Conservation (phyloP, 1,139 yeast genomes). For the Candida albicans region DNA sequence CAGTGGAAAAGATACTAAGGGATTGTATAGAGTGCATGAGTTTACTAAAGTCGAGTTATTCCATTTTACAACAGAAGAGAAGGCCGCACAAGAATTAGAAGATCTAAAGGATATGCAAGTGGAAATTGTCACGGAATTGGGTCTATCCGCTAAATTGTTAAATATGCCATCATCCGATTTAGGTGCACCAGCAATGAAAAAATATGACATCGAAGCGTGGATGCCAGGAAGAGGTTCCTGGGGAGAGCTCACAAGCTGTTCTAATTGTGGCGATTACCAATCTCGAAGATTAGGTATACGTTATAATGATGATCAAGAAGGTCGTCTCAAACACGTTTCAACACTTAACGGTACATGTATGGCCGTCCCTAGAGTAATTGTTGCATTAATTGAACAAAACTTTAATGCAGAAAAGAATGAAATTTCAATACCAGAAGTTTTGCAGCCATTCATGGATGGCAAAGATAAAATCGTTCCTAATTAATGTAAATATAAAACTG, state of each 20-base stretch:
- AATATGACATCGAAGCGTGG: slow-evolving; percentile 95
- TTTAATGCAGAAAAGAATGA: slow-evolving; percentile 59
- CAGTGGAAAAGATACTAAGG: slow-evolving; percentile 88
- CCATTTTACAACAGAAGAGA: slow-evolving; percentile 60
- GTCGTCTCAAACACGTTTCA: slow-evolving; percentile 50
- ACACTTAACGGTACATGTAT: slow-evolving; percentile 95
- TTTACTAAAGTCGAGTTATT: slow-evolving; percentile 96
- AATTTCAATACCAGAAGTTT: slow-evolving; percentile 67
- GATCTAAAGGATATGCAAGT: slow-evolving; percentile 65
- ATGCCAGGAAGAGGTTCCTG: slow-evolving; percentile 95
- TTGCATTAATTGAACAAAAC: slow-evolving; percentile 83
- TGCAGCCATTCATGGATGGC: slow-evolving; percentile 68
- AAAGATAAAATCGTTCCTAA: slow-evolving; percentile 33
- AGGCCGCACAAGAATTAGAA: slow-evolving; percentile 55
- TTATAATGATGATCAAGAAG: slow-evolving; percentile 23
- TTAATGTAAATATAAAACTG: slow-evolving; percentile 8
- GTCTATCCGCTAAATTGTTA: slow-evolving; percentile 76
- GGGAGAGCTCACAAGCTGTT: slow-evolving; percentile 92
- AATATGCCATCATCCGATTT: slow-evolving; percentile 90
- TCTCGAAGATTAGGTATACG: slow-evolving; percentile 77
- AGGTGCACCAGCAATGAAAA: slow-evolving; percentile 91
- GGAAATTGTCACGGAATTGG: slow-evolving; percentile 62
- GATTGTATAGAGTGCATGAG: slow-evolving; percentile 93
- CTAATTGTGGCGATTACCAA: slow-evolving; percentile 93
- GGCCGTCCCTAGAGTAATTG: slow-evolving; percentile 90